phyloP scores from a whole-genome alignment of 1,139 yeast species.

The Pichia sp. region DNA sequence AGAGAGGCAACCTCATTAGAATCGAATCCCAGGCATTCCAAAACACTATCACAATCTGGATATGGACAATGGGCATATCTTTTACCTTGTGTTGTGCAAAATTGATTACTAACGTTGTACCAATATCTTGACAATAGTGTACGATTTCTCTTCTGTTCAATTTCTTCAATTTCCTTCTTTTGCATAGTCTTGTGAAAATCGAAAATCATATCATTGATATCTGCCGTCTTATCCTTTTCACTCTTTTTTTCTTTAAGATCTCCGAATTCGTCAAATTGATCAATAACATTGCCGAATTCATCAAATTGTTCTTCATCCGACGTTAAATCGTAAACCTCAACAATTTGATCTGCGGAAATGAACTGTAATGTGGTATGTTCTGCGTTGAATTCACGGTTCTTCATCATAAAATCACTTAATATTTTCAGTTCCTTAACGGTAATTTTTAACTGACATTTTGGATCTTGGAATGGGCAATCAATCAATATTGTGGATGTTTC shows the following conservation, averaged over 20 bases:
- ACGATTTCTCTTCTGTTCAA: constrained; percentile 20
- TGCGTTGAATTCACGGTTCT: neutral
- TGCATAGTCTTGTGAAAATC: constrained; percentile 26
- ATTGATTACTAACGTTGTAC: constrained; percentile 40
- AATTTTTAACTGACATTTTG: constrained; percentile 25
- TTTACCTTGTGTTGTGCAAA: constrained; percentile 48
- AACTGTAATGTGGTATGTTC: constrained; percentile 1
- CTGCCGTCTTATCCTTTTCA: neutral
- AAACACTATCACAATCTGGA: constrained; percentile 70
- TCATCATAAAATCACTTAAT: constrained; percentile 24
- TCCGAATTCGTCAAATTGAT: constrained; percentile 10
- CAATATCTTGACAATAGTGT: constrained; percentile 26
- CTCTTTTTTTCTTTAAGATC: constrained; percentile 6
- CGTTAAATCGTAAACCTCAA: constrained; percentile 11
- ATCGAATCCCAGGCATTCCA: constrained; percentile 45
- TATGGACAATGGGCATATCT: constrained; percentile 80
- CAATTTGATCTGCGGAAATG: constrained; percentile 19
- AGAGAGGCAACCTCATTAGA: constrained; percentile 31
- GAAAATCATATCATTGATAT: constrained; percentile 24
- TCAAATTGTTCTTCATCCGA: constrained; percentile 13
- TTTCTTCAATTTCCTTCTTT: constrained; percentile 24
- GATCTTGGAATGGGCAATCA: constrained; percentile 53
- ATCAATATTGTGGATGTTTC: constrained; percentile 56
- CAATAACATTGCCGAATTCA: constrained; percentile 9
- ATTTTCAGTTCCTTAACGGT: constrained; percentile 26